Base-by-base conservation (phyloP, 148 eudicot genomes). In the Amaranthus cruentus region DNA sequence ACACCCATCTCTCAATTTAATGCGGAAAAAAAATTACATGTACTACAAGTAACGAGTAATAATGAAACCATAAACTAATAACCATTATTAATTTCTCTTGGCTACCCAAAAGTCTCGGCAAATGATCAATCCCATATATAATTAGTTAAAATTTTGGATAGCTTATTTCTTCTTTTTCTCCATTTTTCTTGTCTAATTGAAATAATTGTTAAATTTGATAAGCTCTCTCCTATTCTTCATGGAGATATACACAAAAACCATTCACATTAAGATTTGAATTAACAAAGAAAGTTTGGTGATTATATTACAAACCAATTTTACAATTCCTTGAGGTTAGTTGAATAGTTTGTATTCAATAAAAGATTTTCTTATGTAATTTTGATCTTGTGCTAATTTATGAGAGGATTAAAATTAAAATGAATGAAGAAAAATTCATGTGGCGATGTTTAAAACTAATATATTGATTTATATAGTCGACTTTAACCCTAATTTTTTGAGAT, bases 121-220 rank as follows among this genome's bases (percentile, higher is more conserved):
- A 55, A 8, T 55, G 38, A 69, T 60, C 53, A 58, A 63, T 68
- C 51, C 60, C 78, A 14, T 67, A 59, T 2, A 75, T 58, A 38
- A 9, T 18, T 42, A 11, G 21, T 68, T 48, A 71, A 68, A 28
- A 28, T 28, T 49, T 49, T 75, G 43, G 47, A n/a, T 65, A 65
- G 6, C 66, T 44, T 50, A 9, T 4, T 47, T 65, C 4, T 64
- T 3, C 57, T 54, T 38, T 46, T 13, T 75, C 38, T 58, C 38
- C 49, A 4, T 56, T 54, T 6, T 64, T 64, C 14, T 47, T 61
- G 10, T 3, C 11, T 48, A 8, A 18, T 11, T 6, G 2, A 62
- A 28, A 38, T 63, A 57, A 53, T 59, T 57, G 66, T 6, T 46
- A 11, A 28, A 28, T 28, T 28, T 28, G 2, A 28, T 46, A 66